Evolutionary conservation across 345 rosid genomes (phyloP), one percentile per base, ranked within the genome.

Genomic region (Salix viminalis): DNA sequence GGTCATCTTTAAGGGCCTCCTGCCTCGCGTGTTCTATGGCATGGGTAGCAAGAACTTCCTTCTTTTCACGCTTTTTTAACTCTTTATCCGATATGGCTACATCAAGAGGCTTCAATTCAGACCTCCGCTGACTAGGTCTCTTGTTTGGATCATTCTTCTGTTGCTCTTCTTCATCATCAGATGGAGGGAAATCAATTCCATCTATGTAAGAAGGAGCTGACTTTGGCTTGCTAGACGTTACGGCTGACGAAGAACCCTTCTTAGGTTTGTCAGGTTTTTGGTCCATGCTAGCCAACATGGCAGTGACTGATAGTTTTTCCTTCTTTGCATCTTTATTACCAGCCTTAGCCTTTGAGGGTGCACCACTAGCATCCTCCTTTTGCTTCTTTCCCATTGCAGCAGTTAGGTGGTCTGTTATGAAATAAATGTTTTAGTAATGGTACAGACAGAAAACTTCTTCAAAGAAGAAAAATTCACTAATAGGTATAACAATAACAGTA

Each of bases 1-100:
- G 96, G 71, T 96, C 99, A 54, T 96, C 98, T 84, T 52, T 96
- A 76, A 96, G 85, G 44, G 98, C 99, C 79, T 93, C 99, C 75
- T 76, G 72, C 85, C 82, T 92, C 3, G 97, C 97, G 65, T 77
- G 80, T 76, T 90, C 92, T 0, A 56, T 84, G 52, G 87, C 90
- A 73, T 84, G 67, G 4, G 91, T 85, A 61, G 90, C 92, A 72
- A 84, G 75, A 72, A 87, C 77, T 66, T 92, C 97, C 79, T 92
- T 93, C 86, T 81, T 86, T 84, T 89, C 97, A 66, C 92, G 86
- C 78, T 96, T 96, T 90, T 94, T 93, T 80, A 86, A 67, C 54
- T 93, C 97, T 79, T 92, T 96, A 69, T 88, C 98, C 6, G 91
- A 89, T 9, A 92, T 72, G 6, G 87, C 77, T 24, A 83, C 82